Evolutionary conservation across 768 basidiomycete genomes (phyloP), one percentile per base, ranked within the genome.

Genomic region (Sarcomyxa edulis): DNA sequence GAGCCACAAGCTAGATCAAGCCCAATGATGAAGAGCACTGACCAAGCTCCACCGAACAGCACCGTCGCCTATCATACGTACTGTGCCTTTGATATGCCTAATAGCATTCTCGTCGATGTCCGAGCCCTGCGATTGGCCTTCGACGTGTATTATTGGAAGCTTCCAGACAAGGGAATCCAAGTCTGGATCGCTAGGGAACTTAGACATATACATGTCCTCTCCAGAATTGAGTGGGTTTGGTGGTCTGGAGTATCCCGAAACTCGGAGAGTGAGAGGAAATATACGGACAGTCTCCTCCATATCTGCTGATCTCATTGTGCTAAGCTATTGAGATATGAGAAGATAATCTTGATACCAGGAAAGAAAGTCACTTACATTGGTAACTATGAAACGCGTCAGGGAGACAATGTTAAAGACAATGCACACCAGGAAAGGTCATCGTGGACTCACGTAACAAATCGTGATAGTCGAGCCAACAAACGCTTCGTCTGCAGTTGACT

Each of bases 401-500:
- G n/a, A n/a, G 14, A 14, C 10, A 19, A 15, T 9, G 4, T 16
- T 2, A 5, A 24, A 7, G 14, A n/a, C 15, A 21, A 29, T 27
- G 18, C 3, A 21, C 3, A 18, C n/a, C 6, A 3, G 30, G 1
- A 27, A 5, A 6, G 18, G 11, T 18, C 24, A 23, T 14, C 2
- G 10, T 25, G 5, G 3, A 61, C 75, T 52, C 47, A 76, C 76
- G 49, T 6, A 78, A 50, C 3, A 78, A 46, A 40, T 78, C 74
- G 26, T 65, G 63, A 47, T 78, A 78, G 45, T 76, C 74, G 54
- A 78, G 58, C 75, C 76, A 78, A 42, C 71, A 78, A 5, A 78
- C 65, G 34, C 70, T 69, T 9, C 76, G 72, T 42, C 76, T 78
- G 45, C 10, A 23, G n/a, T n/a, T n/a, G n/a, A n/a, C n/a, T n/a